A percentile compares a stretch with the other conserved stretches of the same genome.
These are phyloP conservation scores for Fusarium nodosum DNA, from an alignment of 2,329 filamentous ascomycete species.

Conservation along the genomic window DNA sequence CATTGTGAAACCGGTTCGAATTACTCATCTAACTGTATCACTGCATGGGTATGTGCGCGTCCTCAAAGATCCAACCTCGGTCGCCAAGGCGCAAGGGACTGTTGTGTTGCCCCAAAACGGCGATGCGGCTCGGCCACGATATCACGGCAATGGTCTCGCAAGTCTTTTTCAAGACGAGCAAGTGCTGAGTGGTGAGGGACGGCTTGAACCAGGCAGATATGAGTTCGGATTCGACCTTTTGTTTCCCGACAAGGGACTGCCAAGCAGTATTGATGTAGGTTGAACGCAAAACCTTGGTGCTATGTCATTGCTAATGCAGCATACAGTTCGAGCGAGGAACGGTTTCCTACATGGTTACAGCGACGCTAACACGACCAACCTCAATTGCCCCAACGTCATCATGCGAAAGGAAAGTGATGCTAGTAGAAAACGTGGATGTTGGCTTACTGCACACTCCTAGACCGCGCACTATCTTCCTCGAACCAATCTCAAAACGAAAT, in stretches of 20 bases:
- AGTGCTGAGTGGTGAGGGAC: slow-evolving; percentile 82
- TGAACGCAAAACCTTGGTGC: neutral
- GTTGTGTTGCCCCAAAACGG: slow-evolving; percentile 58
- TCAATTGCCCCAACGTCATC: slow-evolving; percentile 84
- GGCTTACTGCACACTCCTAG: slow-evolving; percentile 80
- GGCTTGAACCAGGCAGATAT: slow-evolving; percentile 79
- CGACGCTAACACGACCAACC: slow-evolving; percentile 89
- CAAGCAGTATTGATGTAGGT: slow-evolving; percentile 95
- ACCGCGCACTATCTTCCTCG: slow-evolving; percentile 85
- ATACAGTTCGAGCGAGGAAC: slow-evolving; percentile 92
- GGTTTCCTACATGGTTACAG: slow-evolving; percentile 90
- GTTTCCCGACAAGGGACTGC: slow-evolving; percentile 77
- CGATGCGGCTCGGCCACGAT: slow-evolving; percentile 62
- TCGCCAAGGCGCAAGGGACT: slow-evolving; percentile 63
- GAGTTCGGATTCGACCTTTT: slow-evolving; percentile 83
- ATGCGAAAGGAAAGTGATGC: slow-evolving; percentile 83
- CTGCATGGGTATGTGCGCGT: slow-evolving; percentile 85
- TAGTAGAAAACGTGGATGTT: slow-evolving; percentile 88
- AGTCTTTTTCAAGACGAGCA: slow-evolving; percentile 86
- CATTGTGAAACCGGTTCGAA: slow-evolving; percentile 78
- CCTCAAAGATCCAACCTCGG: slow-evolving; percentile 75
- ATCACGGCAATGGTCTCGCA: slow-evolving; percentile 83
- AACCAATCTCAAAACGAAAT: slow-evolving; percentile 81
- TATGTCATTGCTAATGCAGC: slow-evolving; percentile 23
- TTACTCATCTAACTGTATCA: slow-evolving; percentile 84